Conservation (phyloP, 1,284 basidiomycete species). For the Fistulinella cinereoalba region DNA sequence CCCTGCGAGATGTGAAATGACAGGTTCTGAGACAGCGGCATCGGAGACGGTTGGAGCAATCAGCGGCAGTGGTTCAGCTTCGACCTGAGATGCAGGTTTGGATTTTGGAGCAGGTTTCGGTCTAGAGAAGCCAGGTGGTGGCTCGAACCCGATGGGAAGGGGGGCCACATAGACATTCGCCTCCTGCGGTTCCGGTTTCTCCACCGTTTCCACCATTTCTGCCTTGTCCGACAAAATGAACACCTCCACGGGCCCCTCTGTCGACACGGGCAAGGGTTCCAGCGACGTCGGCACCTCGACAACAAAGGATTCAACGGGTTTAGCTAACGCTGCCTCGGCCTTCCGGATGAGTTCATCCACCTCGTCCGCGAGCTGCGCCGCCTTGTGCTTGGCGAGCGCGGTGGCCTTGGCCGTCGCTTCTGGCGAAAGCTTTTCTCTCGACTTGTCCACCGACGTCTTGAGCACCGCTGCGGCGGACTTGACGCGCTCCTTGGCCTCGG, state of each 20-base stretch:
- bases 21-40: slow-evolving; percentile 75
- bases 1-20: slow-evolving; percentile 87
- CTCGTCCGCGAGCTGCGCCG: slow-evolving; percentile 56
- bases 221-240: slow-evolving; percentile 29
- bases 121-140: slow-evolving; percentile 79
- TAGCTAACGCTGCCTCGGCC: slow-evolving; percentile 67
- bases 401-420: slow-evolving; percentile 42
- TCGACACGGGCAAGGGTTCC: slow-evolving; percentile 13
- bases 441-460: slow-evolving; percentile 50
- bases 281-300: slow-evolving; percentile 19
- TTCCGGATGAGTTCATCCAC: slow-evolving; percentile 62
- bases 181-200: slow-evolving; percentile 31
- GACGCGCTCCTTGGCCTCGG: slow-evolving; percentile 47
- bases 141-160: slow-evolving; percentile 89
- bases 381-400: slow-evolving; percentile 47
- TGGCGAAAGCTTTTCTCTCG: slow-evolving; percentile 36
- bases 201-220: slow-evolving; percentile 18
- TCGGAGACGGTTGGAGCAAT: slow-evolving; percentile 81
- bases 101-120: slow-evolving; percentile 47
- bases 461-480: slow-evolving; percentile 46
- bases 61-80: slow-evolving; percentile 60
- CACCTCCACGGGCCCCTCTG: slow-evolving; percentile 22
- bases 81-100: slow-evolving; percentile 40
- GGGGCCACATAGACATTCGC: slow-evolving; percentile 61
- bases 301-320: slow-evolving; percentile 31